Evolutionary conservation across 495 filamentous ascomycete genomes (phyloP), one percentile per base, ranked within the genome.

Genomic region (Aspergillus funiculosus): DNA sequence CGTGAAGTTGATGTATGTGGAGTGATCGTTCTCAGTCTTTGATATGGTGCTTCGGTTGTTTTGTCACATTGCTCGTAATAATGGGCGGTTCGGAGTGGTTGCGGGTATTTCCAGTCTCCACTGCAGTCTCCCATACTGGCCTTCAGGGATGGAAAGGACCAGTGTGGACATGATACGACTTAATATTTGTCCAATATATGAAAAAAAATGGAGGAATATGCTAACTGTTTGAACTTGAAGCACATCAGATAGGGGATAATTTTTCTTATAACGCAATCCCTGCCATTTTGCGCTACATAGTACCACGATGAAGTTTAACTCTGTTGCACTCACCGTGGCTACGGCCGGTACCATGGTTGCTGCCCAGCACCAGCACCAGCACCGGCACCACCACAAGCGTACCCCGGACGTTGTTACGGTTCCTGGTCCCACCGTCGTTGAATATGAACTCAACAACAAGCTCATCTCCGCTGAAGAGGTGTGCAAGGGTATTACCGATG

Each of bases 401-500:
- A 56, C 48, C 32, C 55, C 52, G 25, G 59, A 68, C 20, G 55
- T 63, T 28, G 57, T 71, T 41, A 61, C 61, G n/a, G 61, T 71
- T 30, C 62, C 65, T 30, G 79, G 68, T n/a, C 62, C 80, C 24
- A 78, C 74, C 29, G 72, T 78, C 11, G 70, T 75, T 41, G 69
- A 75, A 41, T 87, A 82, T 55, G 67, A 80, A 50, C 60, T 85
- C 27, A 72, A 82, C 39, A 78, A 76, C 45, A 39, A 80, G 52
- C 31, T 56, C 18, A 69, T 89, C 50, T 60, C 63, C 34, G 57
- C 64, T 27, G 59, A 68, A 2, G 67, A 81, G 28, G 85, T 83
- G 27, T 76, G 85, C 71, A 47, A 72, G 30, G 81, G 83, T 48
- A 69, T 89, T 51, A 63, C 69, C 32, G 65, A 78, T 36, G 77